Evolutionary conservation across 139 green algal species (phyloP), one percentile per base, ranked within the genome.

Genomic region (Chlamydomonas asymmetrica): DNA sequence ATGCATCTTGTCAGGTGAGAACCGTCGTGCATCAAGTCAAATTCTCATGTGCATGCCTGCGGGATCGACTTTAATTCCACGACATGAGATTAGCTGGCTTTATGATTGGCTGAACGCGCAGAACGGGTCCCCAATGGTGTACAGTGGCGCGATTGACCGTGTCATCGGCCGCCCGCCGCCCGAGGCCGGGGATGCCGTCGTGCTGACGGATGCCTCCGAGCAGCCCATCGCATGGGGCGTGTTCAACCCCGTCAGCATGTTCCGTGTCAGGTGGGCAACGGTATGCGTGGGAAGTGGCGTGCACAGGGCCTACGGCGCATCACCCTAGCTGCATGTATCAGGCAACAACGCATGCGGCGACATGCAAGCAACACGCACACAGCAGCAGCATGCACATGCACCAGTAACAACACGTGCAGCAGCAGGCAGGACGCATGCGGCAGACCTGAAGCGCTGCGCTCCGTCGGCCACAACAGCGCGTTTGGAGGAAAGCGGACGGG

Each of bases 221-320:
- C 35, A 38, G 5, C 37, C 68, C 10, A 79, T 97, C 37, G 92
- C 69, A 13, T 95, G 92, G 91, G 93, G 93, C 16, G 71, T 96
- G 7, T 97, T 80, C 90, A 97, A 97, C 78, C 86, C 90, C 1
- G 38, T 66, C 32, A 91, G 80, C 45, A 93, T 95, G 88, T 97
- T 94, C 65, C 67, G 87, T 0, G 86, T 96, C 31, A 87, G 91
- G 87, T 89, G 65, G 18, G 59, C 22, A 66, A 27, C 59, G 25
- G 31, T 27, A n/a, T 61, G 75, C n/a, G 9, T 75, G 34, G 37
- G 45, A 13, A 41, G 68, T 66, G n/a, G n/a, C n/a, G n/a, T n/a
- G n/a, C n/a, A n/a, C n/a, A 29, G 16, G 16, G 69, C 52, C 52
- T 31, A 62, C 52, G 23, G 6, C 52, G 13, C 52, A 22, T 29